Evolutionary conservation across 495 filamentous ascomycete species (phyloP), one percentile per base, ranked within the genome.

Genomic region (Podospora bellae-mahoneyi): DNA sequence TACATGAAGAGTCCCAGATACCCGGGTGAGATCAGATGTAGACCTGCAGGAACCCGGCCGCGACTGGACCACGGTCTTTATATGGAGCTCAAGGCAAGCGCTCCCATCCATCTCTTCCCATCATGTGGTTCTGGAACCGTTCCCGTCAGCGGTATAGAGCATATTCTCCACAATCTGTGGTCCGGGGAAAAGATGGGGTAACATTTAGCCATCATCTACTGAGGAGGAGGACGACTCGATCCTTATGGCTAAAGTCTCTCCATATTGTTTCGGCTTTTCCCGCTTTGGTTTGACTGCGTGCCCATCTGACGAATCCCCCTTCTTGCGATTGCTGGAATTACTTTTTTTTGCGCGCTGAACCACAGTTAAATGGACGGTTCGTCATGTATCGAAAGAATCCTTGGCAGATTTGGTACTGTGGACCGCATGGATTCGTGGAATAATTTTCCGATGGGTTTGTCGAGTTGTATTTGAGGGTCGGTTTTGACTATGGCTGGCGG

Each of bases 271-370:
- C 39, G 39, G 39, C 39, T 48, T 48, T 48, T 48, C 39, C 39
- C 39, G 39, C 39, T 48, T 6, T 48, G 39, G 39, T 48, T 0
- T 48, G 39, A 10, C 39, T 48, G 39, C 15, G 9, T 48, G 39
- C 39, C 15, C 39, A 48, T 6, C 7, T 48, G 39, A 44, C 4
- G 32, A 18, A 32, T 10, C n/a, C 0, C 27, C 13, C 61, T 0
- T 48, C 15, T 16, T 30, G 58, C 44, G 53, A 69, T 69, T 69
- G 64, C 68, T 69, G 68, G 68, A 69, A 69, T 48, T 61, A 69
- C 19, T 2, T 48, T 2, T 13, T 61, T 63, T 28, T 62, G 64
- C 64, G 32, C 28, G 13, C 23, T 44, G n/a, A 60, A 23, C 39
- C n/a, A 28, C 6, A 61, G 20, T 27, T 30, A 30, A 62, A 15